These are phyloP conservation scores for Hyphopichia buzzinii DNA, from an alignment of 1,139 yeast species.

Conservation along the genomic window DNA sequence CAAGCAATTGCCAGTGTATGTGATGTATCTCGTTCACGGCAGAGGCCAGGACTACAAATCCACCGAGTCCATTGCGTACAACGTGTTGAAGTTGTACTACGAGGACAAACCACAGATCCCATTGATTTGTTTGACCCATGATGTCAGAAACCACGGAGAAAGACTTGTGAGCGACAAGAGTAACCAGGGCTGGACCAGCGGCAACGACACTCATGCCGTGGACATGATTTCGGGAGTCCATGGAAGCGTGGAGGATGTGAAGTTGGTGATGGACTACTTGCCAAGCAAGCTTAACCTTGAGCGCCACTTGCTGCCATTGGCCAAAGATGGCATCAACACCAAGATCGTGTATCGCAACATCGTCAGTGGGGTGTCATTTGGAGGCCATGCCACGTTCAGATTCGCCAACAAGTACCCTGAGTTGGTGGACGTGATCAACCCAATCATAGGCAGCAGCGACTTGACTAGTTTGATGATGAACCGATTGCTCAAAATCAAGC, in stretches of 20 bases:
- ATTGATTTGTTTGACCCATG: slow-evolving; percentile 53
- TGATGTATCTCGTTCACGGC: slow-evolving; percentile 41
- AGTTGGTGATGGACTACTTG: slow-evolving; percentile 45
- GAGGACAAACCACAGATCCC: slow-evolving; percentile 19
- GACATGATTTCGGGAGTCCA: slow-evolving; percentile 55
- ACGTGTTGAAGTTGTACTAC: slow-evolving; percentile 26
- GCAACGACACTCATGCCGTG: slow-evolving; percentile 49
- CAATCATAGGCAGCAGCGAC: slow-evolving; percentile 49
- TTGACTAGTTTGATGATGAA: slow-evolving; percentile 42
- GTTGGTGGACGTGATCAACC: slow-evolving; percentile 38
- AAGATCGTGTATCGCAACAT: slow-evolving; percentile 30
- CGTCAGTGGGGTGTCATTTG: slow-evolving; percentile 57
- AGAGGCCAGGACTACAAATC: slow-evolving; percentile 26
- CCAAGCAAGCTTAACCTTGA: slow-evolving; percentile 45
- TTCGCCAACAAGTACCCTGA: slow-evolving; percentile 42
- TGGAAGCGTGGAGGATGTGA: slow-evolving; percentile 50
- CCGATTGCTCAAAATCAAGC: slow-evolving; percentile 26
- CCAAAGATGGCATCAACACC: slow-evolving; percentile 16
- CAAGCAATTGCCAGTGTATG: slow-evolving; percentile 31
- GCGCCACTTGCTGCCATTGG: slow-evolving; percentile 20
- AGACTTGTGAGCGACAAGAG: slow-evolving; percentile 34
- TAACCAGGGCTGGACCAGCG: slow-evolving; percentile 46
- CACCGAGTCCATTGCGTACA: slow-evolving; percentile 34
- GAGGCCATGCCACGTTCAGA: slow-evolving; percentile 58
- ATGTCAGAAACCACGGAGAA: slow-evolving; percentile 60